phyloP scores from a whole-genome alignment of 228 moss, liverwort and hornwort genomes.

The Sphagnum magellanicum region DNA sequence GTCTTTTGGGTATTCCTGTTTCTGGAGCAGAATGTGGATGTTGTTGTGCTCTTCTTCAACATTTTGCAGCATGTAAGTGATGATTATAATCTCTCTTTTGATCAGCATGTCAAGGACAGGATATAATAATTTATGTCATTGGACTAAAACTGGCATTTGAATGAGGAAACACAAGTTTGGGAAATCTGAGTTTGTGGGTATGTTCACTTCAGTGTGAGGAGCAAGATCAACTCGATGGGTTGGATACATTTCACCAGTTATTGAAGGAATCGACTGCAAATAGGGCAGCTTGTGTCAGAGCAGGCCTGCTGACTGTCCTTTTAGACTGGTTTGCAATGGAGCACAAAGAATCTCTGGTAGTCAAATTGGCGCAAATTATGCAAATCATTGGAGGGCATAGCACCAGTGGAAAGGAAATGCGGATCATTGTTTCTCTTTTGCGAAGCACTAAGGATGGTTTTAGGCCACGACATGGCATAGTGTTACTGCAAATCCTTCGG shows the following conservation, averaged over 20 bases:
- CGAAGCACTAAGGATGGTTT: slow-evolving; percentile 73
- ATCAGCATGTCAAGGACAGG: too few relatives aligned
- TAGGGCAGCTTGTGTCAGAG: slow-evolving; percentile 67
- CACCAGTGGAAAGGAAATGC: slow-evolving; percentile 84
- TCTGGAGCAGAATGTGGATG: slow-evolving; percentile 65
- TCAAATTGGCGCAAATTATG: slow-evolving; percentile 67
- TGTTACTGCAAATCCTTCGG: slow-evolving; percentile 66
- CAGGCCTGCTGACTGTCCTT: slow-evolving; percentile 61
- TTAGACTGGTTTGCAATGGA: slow-evolving; percentile 79
- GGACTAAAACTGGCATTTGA: too few relatives aligned
- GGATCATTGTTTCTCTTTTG: slow-evolving; percentile 70
- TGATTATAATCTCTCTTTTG: too few relatives aligned
- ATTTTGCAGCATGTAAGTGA: slow-evolving; percentile 51
- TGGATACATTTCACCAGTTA: slow-evolving; percentile 64
- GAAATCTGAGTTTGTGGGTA: neutral
- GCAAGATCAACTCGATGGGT: slow-evolving; percentile 56
- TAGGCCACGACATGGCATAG: slow-evolving; percentile 61
- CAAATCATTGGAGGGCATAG: slow-evolving; percentile 81
- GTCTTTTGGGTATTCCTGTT: neutral
- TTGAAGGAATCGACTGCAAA: slow-evolving; percentile 78
- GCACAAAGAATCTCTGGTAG: slow-evolving; percentile 41
- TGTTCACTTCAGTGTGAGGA: slow-evolving; percentile 50
- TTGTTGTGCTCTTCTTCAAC: slow-evolving; percentile 72
- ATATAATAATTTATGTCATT: too few relatives aligned
- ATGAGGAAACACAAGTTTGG: too few relatives aligned